Evolutionary conservation across 2,329 filamentous ascomycete genomes (phyloP), one percentile per base, ranked within the genome.

Genomic region (Colletotrichum noveboracense): DNA sequence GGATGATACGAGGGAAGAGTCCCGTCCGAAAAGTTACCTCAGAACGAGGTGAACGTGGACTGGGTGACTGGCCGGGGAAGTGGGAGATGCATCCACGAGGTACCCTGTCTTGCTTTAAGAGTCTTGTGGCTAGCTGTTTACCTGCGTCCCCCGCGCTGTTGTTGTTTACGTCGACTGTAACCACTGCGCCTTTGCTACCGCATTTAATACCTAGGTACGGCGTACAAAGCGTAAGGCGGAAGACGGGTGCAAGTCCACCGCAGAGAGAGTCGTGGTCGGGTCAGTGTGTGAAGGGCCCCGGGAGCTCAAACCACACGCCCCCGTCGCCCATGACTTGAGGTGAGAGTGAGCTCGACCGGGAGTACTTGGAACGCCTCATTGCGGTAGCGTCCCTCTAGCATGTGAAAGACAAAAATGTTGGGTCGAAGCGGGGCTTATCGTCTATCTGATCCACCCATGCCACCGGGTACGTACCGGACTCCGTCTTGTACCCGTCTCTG

Each of bases 381-480:
- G 43, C 21, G 34, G 32, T 60, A 69, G 66, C 38, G 68, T 43
- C 38, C 56, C 64, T 34, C n/a, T 34, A 52, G 64, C 73, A 75
- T 75, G 73, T 75, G 73, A 75, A 75, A 75, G 73, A 73, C 56
- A 52, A 64, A 64, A 75, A 75, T 75, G 73, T 75, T 75, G 73
- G 73, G 73, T 75, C 73, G 73, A n/a, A 68, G 73, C 73, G 73
- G 73, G 73, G 73, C 64, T 67, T 68, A 68, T 72, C 62, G 64
- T 36, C 48, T 73, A 75, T 65, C 73, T 48, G 70, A 68, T 68
- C 56, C 70, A 71, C 71, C 52, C 67, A 71, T 71, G 52, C 68
- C 34, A 58, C 67, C 56, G 24, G 61, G 61, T 66, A 66, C 36
- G 34, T 66, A 66, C 24, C 43, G 24, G 62, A 21, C 10, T 24